These are phyloP conservation scores for Xylaria hypoxylon DNA, from an alignment of 2,329 filamentous ascomycete species.

Conservation along the genomic window DNA sequence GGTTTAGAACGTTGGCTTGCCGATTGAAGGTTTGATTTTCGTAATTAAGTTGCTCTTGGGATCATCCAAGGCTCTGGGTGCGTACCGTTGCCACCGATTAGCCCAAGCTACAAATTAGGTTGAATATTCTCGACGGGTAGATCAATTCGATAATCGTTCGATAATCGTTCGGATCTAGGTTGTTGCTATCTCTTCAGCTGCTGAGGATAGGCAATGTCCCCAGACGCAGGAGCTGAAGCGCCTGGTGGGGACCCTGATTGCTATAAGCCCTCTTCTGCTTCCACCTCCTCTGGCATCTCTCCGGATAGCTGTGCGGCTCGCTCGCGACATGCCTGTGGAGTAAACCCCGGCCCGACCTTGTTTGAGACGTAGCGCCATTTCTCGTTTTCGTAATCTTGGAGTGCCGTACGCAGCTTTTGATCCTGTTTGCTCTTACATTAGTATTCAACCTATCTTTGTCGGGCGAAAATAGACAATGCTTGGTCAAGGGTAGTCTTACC, in stretches of 20 bases:
- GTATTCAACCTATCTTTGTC: conserved; percentile 12
- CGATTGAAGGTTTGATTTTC: conserved; percentile 25
- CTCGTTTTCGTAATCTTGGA: conserved; percentile 89
- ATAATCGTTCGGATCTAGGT: conserved; percentile 34
- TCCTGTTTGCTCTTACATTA: conserved; percentile 63
- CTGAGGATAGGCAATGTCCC: conserved; percentile 61
- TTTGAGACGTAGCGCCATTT: conserved; percentile 93
- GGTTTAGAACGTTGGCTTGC: conserved; percentile 20
- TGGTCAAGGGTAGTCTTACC: conserved; percentile 65
- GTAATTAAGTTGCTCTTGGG: conserved; percentile 32
- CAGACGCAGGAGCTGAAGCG: conserved; percentile 58
- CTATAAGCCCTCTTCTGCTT: conserved; percentile 59
- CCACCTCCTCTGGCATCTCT: conserved; percentile 51
- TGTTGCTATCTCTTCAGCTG: conserved; percentile 52
- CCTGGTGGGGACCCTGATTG: conserved; percentile 66
- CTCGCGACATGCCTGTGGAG: conserved; percentile 86
- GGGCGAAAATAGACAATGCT: background rate
- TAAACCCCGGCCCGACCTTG: conserved; percentile 91
- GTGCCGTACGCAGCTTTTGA: conserved; percentile 78
- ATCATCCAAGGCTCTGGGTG: conserved; percentile 18
- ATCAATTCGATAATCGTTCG: conserved; percentile 18
- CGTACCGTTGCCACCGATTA: conserved; percentile 17
- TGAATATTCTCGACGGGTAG: conserved; percentile 33
- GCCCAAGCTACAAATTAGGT: conserved; percentile 29
- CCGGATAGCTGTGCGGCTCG: conserved; percentile 74